Evolutionary conservation across 768 basidiomycete species (phyloP), one percentile per base, ranked within the genome.

Genomic region (Gelatoporia subvermispora): DNA sequence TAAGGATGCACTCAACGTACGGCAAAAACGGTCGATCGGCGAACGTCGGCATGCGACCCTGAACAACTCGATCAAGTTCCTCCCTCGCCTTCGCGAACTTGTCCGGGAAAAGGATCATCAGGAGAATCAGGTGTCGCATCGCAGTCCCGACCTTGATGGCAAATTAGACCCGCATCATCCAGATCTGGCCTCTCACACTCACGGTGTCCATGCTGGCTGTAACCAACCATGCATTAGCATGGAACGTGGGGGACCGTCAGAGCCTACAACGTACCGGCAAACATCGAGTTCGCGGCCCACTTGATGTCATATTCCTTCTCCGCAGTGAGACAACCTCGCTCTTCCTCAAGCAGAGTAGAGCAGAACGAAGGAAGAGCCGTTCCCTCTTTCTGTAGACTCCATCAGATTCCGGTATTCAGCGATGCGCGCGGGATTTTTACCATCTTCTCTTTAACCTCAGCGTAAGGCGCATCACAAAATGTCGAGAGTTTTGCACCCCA

Each of bases 401-500:
- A 16, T 38, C 20, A 38, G 37, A 5, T 9, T 35, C 7, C 5
- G 7, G 28, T 31, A 31, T 13, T 5, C 5, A 13, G 28, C 28
- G 28, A 31, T 31, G 7, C 28, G 13, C 13, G 13, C 7, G 28
- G 5, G 5, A 5, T 31, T 7, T 31, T 7, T 31, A 54, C 53
- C 49, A 54, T 54, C 53, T 54, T 40, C 43, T 41, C 31, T 36
- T 45, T 50, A 34, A 49, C 48, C 47, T 43, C 50, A 8, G 50
- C 53, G 35, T 43, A 54, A 11, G 49, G 53, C 43, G 42, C 43
- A 39, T 51, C 48, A 35, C 50, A 49, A 22, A 54, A 48, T 21
- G 50, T 50, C 25, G 51, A 47, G 48, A 55, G 51, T 44, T 55
- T 49, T 42, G 38, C 40, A 44, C 51, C 51, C 59, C 57, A 61